phyloP scores from a whole-genome alignment of 306 rosid genomes.

The Sicyos edulis region DNA sequence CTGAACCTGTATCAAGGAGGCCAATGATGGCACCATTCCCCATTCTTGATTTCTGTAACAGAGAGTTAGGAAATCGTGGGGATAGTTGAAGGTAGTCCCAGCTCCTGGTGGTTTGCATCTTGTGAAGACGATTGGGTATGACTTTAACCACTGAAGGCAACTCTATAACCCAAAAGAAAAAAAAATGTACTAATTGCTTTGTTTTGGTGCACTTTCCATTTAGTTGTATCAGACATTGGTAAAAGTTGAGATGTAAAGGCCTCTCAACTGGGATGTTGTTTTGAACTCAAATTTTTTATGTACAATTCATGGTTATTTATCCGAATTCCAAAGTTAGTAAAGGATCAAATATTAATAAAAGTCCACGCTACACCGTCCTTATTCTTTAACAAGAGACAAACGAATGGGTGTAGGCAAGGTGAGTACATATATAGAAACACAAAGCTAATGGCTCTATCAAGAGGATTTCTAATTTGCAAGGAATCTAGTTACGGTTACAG shows the following conservation, averaged over 20 bases:
- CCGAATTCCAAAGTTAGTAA: background rate
- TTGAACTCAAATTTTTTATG: background rate
- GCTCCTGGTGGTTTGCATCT: conserved; percentile 43
- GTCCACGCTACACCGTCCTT: background rate
- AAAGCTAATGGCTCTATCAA: conserved; percentile 14
- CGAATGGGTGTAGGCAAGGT: background rate
- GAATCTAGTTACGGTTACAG: background rate
- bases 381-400: background rate
- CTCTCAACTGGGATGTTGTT: background rate
- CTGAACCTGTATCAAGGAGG: conserved; percentile 27
- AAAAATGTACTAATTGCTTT: background rate
- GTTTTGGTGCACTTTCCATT: background rate
- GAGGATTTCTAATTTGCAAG: background rate
- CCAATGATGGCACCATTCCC: conserved; percentile 39
- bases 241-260: background rate
- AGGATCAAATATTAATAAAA: background rate
- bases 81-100: conserved; percentile 48
- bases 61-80: conserved; percentile 18
- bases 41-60: conserved; percentile 27
- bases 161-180: conserved; percentile 25
- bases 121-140: conserved; percentile 34
- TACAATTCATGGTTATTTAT: background rate
- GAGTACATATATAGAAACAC: background rate
- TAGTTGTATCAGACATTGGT: background rate
- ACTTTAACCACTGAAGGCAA: conserved; percentile 34